These are phyloP conservation scores for Phaeosphaeriaceae sp. DNA, from an alignment of 2,329 filamentous ascomycete genomes.

Conservation along the genomic window DNA sequence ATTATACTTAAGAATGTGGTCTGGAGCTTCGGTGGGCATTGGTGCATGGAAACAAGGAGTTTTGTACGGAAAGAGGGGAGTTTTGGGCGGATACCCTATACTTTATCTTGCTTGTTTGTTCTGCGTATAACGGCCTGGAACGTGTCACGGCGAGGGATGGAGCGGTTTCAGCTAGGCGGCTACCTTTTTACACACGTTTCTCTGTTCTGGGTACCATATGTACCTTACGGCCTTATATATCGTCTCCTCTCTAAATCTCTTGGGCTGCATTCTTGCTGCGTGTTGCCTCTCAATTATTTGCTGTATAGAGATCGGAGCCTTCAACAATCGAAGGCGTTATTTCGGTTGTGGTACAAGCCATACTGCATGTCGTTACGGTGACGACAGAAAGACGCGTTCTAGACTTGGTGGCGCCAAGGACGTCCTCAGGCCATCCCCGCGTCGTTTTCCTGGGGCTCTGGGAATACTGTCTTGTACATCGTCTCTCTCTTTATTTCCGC, in stretches of 20 bases:
- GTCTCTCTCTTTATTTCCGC: slow-evolving; percentile 28
- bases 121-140: background rate
- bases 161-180: background rate
- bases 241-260: background rate
- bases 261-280: no score
- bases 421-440: slow-evolving; percentile 18
- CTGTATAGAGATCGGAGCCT: no score
- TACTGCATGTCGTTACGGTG: background rate
- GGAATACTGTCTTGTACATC: slow-evolving; percentile 21
- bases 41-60: background rate
- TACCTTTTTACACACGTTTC: background rate
- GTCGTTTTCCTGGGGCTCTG: slow-evolving; percentile 22
- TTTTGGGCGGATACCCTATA: background rate
- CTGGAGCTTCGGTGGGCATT: background rate
- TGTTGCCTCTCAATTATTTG: no score
- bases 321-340: no score
- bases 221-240: background rate
- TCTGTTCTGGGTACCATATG: background rate
- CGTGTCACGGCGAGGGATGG: background rate
- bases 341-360: background rate
- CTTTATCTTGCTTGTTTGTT: background rate
- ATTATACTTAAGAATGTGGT: slow-evolving; percentile 65
- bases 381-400: slow-evolving; percentile 1
- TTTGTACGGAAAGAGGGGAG: background rate
- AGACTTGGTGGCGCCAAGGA: background rate